Percentiles rank a stretch among this genome's conserved stretches.
phyloP scores from a whole-genome alignment of 2,329 filamentous ascomycete genomes.

The Xylaria sp. region DNA sequence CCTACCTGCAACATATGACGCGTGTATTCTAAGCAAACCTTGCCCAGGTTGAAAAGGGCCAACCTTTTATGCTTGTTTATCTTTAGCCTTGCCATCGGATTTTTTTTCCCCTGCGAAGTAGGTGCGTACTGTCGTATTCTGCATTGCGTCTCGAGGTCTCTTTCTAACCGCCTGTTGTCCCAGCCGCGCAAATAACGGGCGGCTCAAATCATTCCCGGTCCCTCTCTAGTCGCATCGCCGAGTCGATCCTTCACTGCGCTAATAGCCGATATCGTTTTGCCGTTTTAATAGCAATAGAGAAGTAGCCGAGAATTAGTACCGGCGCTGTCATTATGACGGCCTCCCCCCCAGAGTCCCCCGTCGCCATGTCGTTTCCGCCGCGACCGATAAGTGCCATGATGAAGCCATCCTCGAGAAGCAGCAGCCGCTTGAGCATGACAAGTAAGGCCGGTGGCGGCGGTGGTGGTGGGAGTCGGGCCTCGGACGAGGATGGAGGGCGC shows the following conservation, averaged over 20 bases:
- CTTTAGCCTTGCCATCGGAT: constrained; percentile 3
- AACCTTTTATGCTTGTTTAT: constrained; percentile 5
- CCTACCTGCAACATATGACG: constrained; percentile 36
- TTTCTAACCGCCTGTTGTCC: constrained; percentile 21
- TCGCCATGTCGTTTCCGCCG: constrained; percentile 53
- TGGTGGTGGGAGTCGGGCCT: constrained; percentile 72
- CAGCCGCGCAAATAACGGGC: constrained; percentile 18
- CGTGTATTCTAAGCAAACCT: constrained; percentile 21
- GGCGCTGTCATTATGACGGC: constrained; percentile 59
- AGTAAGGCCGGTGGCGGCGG: constrained; percentile 66
- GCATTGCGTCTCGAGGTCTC: constrained; percentile 23
- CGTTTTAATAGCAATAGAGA: background rate
- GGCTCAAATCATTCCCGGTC: constrained; percentile 8
- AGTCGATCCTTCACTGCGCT: background rate
- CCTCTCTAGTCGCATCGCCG: constrained; percentile 8
- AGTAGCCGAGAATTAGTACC: constrained; percentile 31
- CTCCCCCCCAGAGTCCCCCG: constrained; percentile 72
- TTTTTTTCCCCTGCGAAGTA: constrained; percentile 21
- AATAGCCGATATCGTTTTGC: background rate
- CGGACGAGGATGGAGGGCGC: constrained; percentile 81
- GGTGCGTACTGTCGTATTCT: constrained; percentile 26
- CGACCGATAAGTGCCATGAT: constrained; percentile 84
- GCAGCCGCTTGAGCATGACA: constrained; percentile 83
- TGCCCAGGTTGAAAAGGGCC: constrained; percentile 33
- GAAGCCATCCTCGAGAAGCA: constrained; percentile 73